phyloP scores from a whole-genome alignment of 805 yeast genomes.

The Candida vartiovaarae region DNA sequence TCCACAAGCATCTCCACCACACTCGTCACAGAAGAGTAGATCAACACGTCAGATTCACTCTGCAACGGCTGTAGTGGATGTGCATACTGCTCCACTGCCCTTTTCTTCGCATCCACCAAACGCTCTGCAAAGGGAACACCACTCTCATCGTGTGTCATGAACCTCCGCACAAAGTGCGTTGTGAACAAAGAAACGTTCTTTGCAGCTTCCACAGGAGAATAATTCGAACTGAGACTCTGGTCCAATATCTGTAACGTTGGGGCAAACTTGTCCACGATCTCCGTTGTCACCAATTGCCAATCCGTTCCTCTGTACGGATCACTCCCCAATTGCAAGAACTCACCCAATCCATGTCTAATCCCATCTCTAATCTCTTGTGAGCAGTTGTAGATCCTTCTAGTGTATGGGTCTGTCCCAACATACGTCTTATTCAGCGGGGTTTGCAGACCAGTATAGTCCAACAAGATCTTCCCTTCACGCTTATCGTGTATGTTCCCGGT shows the following conservation, averaged over 20 bases:
- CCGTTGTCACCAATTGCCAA: slow-evolving; percentile 49
- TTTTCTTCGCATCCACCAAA: slow-evolving; percentile 20
- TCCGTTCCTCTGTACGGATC: slow-evolving; percentile 38
- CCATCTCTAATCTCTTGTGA: slow-evolving; percentile 28
- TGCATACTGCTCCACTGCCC: slow-evolving; percentile 41
- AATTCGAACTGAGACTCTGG: slow-evolving; percentile 18
- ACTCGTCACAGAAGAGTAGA: slow-evolving; percentile 40
- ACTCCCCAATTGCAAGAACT: slow-evolving; percentile 23
- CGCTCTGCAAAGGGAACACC: background rate
- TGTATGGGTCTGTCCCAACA: slow-evolving; percentile 42
- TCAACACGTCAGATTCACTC: slow-evolving; percentile 37
- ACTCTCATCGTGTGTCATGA: slow-evolving; percentile 20
- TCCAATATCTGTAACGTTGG: slow-evolving; percentile 40
- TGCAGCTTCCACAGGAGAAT: slow-evolving; percentile 14
- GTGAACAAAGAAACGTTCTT: slow-evolving; percentile 35
- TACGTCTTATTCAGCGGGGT: slow-evolving; percentile 48
- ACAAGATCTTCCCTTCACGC: slow-evolving; percentile 40
- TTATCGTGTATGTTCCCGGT: slow-evolving; percentile 41
- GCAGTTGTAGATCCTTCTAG: slow-evolving; percentile 30
- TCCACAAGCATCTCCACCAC: slow-evolving; percentile 34
- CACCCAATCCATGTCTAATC: slow-evolving; percentile 30
- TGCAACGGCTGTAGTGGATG: slow-evolving; percentile 33
- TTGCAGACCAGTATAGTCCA: slow-evolving; percentile 47
- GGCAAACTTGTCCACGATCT: slow-evolving; percentile 44
- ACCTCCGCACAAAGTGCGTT: slow-evolving; percentile 40